Evolutionary conservation across 2,329 filamentous ascomycete species (phyloP).

Genomic region (Exserohilum turcica): DNA sequence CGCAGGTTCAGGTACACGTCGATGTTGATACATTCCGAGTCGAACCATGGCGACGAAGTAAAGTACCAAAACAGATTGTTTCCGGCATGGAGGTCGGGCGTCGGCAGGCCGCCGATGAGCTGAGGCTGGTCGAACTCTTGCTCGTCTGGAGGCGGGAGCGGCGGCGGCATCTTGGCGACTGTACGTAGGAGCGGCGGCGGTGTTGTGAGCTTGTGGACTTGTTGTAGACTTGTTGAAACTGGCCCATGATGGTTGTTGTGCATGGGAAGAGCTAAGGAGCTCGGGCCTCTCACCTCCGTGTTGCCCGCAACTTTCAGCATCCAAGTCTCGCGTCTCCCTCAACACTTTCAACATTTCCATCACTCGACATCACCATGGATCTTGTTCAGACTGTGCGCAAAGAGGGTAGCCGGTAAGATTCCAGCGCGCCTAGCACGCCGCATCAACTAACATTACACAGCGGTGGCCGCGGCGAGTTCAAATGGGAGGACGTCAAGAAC

Average conservation of each 20-base stretch:
- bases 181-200: constrained; percentile 4
- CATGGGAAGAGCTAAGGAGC: constrained; percentile 6
- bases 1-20: constrained; percentile 59
- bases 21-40: constrained; percentile 63
- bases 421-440: not conserved
- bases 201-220: constrained; percentile 1
- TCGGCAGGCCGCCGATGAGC: constrained; percentile 26
- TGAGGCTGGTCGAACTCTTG: constrained; percentile 36
- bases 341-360: constrained; percentile 10
- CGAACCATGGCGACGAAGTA: constrained; percentile 66
- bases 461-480: constrained; percentile 89
- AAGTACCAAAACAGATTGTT: constrained; percentile 64
- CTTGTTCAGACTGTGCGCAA: constrained; percentile 91
- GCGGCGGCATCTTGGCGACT: constrained; percentile 32
- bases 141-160: constrained; percentile 41
- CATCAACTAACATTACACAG: constrained; percentile 48
- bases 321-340: not conserved
- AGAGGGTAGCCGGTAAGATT: constrained; percentile 71
- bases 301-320: constrained; percentile 27
- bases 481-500: constrained; percentile 90
- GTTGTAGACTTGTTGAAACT: constrained; percentile 1
- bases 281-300: constrained; percentile 29
- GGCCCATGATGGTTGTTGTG: not conserved
- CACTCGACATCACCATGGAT: constrained; percentile 69
- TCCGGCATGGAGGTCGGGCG: constrained; percentile 31